These are phyloP conservation scores for Ceratocystis colombiana DNA, from an alignment of 2,329 filamentous ascomycete genomes.

Conservation along the genomic window DNA sequence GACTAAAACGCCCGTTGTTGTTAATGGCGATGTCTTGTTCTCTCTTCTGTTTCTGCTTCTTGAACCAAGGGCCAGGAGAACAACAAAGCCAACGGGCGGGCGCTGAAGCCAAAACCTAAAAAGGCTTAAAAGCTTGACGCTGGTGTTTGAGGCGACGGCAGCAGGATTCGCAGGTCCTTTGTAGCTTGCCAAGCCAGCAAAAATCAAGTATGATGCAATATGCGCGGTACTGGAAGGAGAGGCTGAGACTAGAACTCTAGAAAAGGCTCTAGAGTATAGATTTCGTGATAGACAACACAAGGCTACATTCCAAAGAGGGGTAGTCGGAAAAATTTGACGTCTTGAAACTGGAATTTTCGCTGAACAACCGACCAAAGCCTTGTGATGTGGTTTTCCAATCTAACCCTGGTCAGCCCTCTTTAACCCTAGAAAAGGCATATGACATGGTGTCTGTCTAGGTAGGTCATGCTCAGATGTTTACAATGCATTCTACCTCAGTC, in stretches of 20 bases:
- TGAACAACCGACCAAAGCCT: background rate
- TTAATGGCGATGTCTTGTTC: background rate
- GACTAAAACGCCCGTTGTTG: background rate
- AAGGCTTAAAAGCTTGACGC: constrained; percentile 4
- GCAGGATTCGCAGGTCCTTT: background rate
- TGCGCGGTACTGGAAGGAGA: background rate
- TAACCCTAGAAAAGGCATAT: background rate
- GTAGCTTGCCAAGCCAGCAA: background rate
- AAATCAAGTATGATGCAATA: background rate
- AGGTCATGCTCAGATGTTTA: too few species aligned
- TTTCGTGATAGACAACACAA: background rate
- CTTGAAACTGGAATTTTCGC: background rate
- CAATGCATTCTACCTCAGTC: too few species aligned
- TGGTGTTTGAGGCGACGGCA: background rate
- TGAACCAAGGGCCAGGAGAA: background rate
- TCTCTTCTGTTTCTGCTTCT: background rate
- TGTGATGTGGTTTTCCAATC: too few species aligned
- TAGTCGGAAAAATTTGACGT: background rate
- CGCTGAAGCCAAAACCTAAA: constrained; percentile 1
- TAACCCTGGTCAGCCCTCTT: background rate
- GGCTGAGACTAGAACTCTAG: background rate
- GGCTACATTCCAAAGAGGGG: background rate
- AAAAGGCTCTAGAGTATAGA: background rate
- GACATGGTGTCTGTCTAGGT: too few species aligned
- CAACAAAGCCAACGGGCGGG: background rate